phyloP scores from a whole-genome alignment of 495 filamentous ascomycete species.

The Amphirosellinia nigrospora region DNA sequence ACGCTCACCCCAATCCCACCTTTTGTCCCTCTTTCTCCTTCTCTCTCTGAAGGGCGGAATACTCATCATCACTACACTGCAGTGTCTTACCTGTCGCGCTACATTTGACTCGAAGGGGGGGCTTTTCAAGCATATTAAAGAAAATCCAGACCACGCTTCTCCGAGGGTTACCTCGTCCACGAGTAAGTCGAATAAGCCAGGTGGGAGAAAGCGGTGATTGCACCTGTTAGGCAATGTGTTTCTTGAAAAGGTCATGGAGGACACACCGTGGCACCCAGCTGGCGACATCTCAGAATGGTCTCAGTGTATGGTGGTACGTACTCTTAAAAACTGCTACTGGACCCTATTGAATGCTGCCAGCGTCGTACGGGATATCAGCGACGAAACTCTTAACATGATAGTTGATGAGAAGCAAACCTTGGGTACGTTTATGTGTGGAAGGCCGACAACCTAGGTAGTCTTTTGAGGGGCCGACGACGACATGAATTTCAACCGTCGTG shows the following conservation, averaged over 20 bases:
- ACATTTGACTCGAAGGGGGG: constrained; percentile 70
- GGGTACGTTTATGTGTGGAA: neutral
- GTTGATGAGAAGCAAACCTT: neutral
- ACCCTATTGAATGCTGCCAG: neutral
- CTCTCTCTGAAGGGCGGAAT: neutral
- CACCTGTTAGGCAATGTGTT: neutral
- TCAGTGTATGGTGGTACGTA: too few species aligned
- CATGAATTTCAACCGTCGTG: neutral
- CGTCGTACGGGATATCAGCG: neutral
- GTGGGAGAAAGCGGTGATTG: constrained; percentile 47
- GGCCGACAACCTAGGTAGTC: neutral
- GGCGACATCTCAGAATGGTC: neutral
- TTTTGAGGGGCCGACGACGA: neutral
- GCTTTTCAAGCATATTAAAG: constrained; percentile 76
- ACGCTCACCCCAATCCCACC: neutral
- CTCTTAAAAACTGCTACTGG: too few species aligned
- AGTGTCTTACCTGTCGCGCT: constrained; percentile 66
- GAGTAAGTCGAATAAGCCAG: constrained; percentile 31
- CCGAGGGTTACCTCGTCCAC: constrained; percentile 42
- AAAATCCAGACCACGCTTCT: constrained; percentile 62
- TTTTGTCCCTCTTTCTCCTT: too few species aligned
- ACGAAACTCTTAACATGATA: neutral
- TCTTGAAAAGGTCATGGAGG: neutral
- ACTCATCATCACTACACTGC: constrained; percentile 36
- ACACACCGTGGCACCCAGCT: neutral